These are phyloP conservation scores for Arctium lappa DNA, from an alignment of 129 eudicot genomes.

Conservation along the genomic window DNA sequence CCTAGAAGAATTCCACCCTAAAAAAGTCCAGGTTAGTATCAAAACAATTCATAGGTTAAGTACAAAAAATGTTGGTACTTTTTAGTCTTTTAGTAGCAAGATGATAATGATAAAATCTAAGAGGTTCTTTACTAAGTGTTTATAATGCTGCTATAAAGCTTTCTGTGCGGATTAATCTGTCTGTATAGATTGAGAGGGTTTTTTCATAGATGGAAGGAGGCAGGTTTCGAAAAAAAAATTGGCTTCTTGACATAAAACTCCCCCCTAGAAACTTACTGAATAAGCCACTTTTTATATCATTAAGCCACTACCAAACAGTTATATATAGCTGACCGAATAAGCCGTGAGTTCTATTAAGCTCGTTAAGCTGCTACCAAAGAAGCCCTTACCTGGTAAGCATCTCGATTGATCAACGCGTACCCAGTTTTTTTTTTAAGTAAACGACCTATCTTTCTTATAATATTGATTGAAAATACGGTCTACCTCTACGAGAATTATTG, in stretches of 20 bases:
- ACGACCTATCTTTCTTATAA: neutral
- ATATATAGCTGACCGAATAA: neutral
- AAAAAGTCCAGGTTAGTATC: neutral
- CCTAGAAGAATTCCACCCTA: slow-evolving; percentile 80
- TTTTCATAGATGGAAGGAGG: neutral
- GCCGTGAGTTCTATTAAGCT: neutral
- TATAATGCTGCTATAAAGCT: no score
- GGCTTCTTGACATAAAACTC: neutral
- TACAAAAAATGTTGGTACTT: neutral
- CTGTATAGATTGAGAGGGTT: neutral
- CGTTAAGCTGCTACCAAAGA: neutral
- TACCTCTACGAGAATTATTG: no score
- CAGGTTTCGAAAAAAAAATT: no score
- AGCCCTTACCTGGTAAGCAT: neutral
- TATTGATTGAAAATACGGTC: neutral
- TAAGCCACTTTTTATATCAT: no score
- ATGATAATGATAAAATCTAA: no score
- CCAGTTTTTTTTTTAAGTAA: neutral
- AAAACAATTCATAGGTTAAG: neutral
- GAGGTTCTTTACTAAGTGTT: no score
- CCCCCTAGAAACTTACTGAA: neutral
- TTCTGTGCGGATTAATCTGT: neutral
- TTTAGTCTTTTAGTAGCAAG: no score
- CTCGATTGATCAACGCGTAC: no score
- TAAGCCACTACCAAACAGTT: neutral